Evolutionary conservation across 371 early-diverging fungal genomes (phyloP), one percentile per base, ranked within the genome.

Genomic region (Rhizomucor pusillus): DNA sequence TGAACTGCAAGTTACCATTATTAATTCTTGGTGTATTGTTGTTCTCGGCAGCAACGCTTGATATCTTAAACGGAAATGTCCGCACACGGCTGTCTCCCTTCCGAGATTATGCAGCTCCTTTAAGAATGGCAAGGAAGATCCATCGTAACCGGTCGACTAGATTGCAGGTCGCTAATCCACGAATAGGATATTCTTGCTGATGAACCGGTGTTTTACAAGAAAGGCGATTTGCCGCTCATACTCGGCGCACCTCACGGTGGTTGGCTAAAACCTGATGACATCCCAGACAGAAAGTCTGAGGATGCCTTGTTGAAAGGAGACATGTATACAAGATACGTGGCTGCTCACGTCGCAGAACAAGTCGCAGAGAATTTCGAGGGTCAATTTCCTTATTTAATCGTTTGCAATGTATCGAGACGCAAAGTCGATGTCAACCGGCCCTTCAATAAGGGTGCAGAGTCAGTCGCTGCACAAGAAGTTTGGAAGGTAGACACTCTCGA

Each of bases 391-490:
- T 46, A 46, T 40, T 14, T 58, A 18, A 43, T 58, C 2, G 37
- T 58, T 37, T 41, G 50, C 18, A 52, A 58, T 36, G 18, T 58
- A 18, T 39, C 43, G 7, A 46, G 59, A 7, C 19, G 40, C 12
- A 58, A 58, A 47, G 59, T 58, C 1, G 59, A 58, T 47, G 52
- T 58, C 48, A 58, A 58, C 22, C 33, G 59, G 29, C 40, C 45
- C 9, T 41, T 52, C 20, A 7, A 37, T n/a, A 22, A 40, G 13
- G 52, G 46, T 6, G 22, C 52, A 12, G 52, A 51, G 14, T 58
- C 59, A 4, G 35, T 5, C 5, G 29, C 43, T 11, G 59, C 48
- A 18, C 52, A 29, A 47, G 35, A 11, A 18, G 52, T 58, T 9
- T 58, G 59, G 59, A 39, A 50, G 47, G 59, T 58, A 36, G 16